These are phyloP conservation scores for Seiridium cupressi DNA, from an alignment of 2,329 filamentous ascomycete species.

Conservation along the genomic window DNA sequence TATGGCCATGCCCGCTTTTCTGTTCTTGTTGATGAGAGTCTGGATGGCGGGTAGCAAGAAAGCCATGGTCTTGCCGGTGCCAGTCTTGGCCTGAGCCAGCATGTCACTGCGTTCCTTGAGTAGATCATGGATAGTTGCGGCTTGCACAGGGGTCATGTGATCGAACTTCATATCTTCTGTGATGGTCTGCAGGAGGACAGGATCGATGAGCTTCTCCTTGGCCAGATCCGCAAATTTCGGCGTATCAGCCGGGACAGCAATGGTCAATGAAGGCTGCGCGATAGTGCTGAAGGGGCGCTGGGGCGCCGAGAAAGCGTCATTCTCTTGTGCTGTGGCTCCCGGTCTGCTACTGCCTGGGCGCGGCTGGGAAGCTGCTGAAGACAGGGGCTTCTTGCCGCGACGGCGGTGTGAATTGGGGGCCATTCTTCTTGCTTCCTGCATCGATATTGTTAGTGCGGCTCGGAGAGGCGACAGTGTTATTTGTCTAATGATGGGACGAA, in stretches of 20 bases:
- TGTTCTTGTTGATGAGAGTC: slow-evolving; percentile 57
- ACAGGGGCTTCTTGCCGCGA: background rate
- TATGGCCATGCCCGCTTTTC: slow-evolving; percentile 37
- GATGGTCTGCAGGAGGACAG: slow-evolving; percentile 45
- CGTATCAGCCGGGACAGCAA: slow-evolving; percentile 39
- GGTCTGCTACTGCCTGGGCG: background rate
- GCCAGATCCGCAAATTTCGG: slow-evolving; percentile 45
- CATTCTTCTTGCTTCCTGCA: background rate
- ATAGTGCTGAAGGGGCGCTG: slow-evolving; percentile 11
- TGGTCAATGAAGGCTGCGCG: slow-evolving; percentile 33
- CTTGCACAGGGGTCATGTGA: slow-evolving; percentile 55
- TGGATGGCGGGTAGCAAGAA: slow-evolving; percentile 84
- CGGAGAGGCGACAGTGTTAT: background rate
- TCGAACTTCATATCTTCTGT: slow-evolving; percentile 47
- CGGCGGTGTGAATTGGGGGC: background rate
- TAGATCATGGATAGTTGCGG: slow-evolving; percentile 47
- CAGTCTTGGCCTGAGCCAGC: slow-evolving; percentile 81
- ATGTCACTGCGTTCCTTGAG: slow-evolving; percentile 46
- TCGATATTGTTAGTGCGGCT: background rate
- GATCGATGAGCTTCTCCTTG: slow-evolving; percentile 40
- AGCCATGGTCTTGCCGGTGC: slow-evolving; percentile 82
- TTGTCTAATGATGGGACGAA: background rate
- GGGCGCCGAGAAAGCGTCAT: background rate
- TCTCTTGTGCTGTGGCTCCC: background rate
- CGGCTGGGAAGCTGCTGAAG: background rate